These are phyloP conservation scores for Sporisorium iseilematis-ciliati DNA, from an alignment of 1,284 basidiomycete species.

Conservation along the genomic window DNA sequence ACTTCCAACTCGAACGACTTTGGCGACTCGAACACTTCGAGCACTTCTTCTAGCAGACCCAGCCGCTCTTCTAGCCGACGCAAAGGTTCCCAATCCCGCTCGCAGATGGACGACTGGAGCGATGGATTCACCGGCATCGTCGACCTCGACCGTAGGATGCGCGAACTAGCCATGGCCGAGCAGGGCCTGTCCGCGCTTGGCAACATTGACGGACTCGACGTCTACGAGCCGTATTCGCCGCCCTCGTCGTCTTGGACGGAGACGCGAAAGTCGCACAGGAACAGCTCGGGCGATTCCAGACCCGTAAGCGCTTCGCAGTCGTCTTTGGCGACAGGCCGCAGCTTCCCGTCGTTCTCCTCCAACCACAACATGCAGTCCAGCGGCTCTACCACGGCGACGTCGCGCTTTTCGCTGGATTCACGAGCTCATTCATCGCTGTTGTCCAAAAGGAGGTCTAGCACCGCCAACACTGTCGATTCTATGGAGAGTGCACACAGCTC, in stretches of 20 bases:
- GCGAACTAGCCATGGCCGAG: constrained; percentile 49
- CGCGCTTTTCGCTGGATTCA: constrained; percentile 37
- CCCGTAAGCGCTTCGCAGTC: constrained; percentile 15
- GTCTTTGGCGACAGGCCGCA: constrained; percentile 26
- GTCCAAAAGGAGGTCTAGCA: constrained; percentile 28
- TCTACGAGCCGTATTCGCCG: constrained; percentile 27
- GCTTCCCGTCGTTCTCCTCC: constrained; percentile 20
- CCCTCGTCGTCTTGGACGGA: constrained; percentile 9
- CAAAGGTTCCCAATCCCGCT: constrained; percentile 19
- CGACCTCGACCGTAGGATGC: constrained; percentile 51
- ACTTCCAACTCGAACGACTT: constrained; percentile 8
- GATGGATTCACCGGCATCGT: constrained; percentile 53
- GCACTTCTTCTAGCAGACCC: constrained; percentile 22
- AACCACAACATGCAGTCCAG: constrained; percentile 10
- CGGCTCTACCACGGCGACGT: constrained; percentile 24
- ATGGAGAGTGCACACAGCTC: constrained; percentile 20
- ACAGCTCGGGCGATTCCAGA: constrained; percentile 22
- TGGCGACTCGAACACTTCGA: constrained; percentile 23
- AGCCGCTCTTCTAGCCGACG: constrained; percentile 25
- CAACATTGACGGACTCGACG: neutral
- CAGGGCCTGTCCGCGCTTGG: constrained; percentile 12
- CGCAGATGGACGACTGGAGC: constrained; percentile 51
- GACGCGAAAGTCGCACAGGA: constrained; percentile 8
- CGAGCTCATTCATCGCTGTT: constrained; percentile 26
- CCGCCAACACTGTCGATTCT: constrained; percentile 19